Percentiles rank a stretch among this genome's conserved stretches.
These are phyloP conservation scores for Sordariomycetes sp. DNA, from an alignment of 2,329 filamentous ascomycete genomes.

Conservation along the genomic window DNA sequence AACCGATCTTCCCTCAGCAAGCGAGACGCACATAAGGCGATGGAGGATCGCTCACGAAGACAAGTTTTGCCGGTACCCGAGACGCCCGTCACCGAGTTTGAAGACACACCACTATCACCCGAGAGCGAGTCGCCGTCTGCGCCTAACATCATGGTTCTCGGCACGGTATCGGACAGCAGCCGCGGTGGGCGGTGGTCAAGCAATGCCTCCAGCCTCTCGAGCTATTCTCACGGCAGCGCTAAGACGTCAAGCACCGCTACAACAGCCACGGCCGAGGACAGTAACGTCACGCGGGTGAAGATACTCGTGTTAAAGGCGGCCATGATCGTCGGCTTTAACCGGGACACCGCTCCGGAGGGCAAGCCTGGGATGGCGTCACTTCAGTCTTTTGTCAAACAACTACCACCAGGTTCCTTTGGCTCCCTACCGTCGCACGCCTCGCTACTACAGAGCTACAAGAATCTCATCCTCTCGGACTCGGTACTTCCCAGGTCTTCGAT, in stretches of 20 bases:
- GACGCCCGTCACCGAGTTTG: constrained; percentile 89
- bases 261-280: constrained; percentile 58
- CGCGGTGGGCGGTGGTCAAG: constrained; percentile 68
- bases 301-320: constrained; percentile 73
- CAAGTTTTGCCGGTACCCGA: constrained; percentile 44
- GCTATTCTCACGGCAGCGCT: constrained; percentile 59
- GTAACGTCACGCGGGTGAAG: constrained; percentile 66
- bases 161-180: constrained; percentile 47
- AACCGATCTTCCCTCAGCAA: constrained; percentile 39
- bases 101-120: constrained; percentile 74
- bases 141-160: constrained; percentile 80
- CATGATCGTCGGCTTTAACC: constrained; percentile 69
- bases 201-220: constrained; percentile 63
- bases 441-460: constrained; percentile 68
- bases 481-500: constrained; percentile 27
- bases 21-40: constrained; percentile 37
- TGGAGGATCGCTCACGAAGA: constrained; percentile 24
- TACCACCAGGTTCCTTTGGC: constrained; percentile 71
- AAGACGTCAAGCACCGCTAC: constrained; percentile 60
- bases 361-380: constrained; percentile 39
- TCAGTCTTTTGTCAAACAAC: constrained; percentile 60
- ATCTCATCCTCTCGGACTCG: constrained; percentile 61
- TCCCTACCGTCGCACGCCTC: constrained; percentile 54
- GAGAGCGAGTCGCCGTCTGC: constrained; percentile 63
- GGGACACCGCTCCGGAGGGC: constrained; percentile 33